Percentiles rank a stretch among this genome's conserved stretches.
Conservation (phyloP, 2,329 filamentous ascomycete species). For the Fusarium multiceps region DNA sequence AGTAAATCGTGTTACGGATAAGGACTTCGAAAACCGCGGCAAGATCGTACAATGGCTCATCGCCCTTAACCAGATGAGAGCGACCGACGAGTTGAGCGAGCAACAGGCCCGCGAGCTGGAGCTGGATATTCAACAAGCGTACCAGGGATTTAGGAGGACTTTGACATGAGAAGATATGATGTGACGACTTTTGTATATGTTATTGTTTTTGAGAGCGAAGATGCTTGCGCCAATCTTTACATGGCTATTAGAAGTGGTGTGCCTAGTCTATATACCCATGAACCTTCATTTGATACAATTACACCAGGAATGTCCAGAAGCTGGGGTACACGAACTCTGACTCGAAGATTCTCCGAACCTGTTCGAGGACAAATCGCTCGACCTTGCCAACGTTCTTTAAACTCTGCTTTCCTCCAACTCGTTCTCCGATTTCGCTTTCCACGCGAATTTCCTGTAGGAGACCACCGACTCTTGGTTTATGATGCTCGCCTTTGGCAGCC, state of each 20-base stretch:
- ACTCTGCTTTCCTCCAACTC: slow-evolving; percentile 91
- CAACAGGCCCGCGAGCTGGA: slow-evolving; percentile 89
- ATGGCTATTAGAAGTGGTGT: slow-evolving; percentile 16
- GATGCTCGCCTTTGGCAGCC: slow-evolving; percentile 46
- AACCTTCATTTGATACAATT: slow-evolving; percentile 31
- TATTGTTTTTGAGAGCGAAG: slow-evolving; percentile 22
- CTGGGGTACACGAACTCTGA: slow-evolving; percentile 99
- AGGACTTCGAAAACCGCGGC: slow-evolving; percentile 92
- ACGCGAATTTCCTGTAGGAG: slow-evolving; percentile 93
- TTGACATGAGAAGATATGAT: slow-evolving; percentile 61
- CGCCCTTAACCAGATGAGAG: slow-evolving; percentile 96
- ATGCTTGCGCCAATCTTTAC: slow-evolving; percentile 10
- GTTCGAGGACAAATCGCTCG: slow-evolving; percentile 95
- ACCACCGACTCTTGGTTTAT: slow-evolving; percentile 68
- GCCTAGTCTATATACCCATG: slow-evolving; percentile 41
- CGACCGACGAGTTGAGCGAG: slow-evolving; percentile 88
- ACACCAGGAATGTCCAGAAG: slow-evolving; percentile 97
- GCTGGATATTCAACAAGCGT: slow-evolving; percentile 93
- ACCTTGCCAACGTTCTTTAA: slow-evolving; percentile 99
- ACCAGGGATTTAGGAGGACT: slow-evolving; percentile 90
- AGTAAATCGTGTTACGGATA: slow-evolving; percentile 95
- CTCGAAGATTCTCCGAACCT: slow-evolving; percentile 96
- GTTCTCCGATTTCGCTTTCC: slow-evolving; percentile 96
- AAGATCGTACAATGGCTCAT: slow-evolving; percentile 99
- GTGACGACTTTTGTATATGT: slow-evolving; percentile 1